Evolutionary conservation across 2,329 filamentous ascomycete species (phyloP).

Genomic region (Penicillium sp.): DNA sequence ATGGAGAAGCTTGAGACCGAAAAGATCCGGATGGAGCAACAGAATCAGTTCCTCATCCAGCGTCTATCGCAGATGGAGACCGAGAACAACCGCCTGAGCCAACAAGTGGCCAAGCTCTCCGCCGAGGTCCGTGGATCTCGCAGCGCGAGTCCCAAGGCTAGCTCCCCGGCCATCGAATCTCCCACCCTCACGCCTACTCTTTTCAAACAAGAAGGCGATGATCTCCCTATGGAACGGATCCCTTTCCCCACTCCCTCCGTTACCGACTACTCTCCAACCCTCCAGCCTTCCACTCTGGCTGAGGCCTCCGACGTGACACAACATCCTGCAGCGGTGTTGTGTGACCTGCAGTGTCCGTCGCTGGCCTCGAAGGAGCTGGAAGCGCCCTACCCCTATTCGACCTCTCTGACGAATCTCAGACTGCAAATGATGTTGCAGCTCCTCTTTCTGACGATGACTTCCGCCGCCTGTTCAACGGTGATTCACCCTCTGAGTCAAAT

Average conservation of each 20-base stretch:
- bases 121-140: conserved; percentile 46
- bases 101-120: conserved; percentile 52
- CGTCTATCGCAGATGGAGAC: conserved; percentile 61
- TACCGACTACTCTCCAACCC: conserved; percentile 41
- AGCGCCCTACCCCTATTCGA: conserved; percentile 45
- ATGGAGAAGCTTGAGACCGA: conserved; percentile 76
- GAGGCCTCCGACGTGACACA: conserved; percentile 89
- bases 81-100: conserved; percentile 51
- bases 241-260: conserved; percentile 41
- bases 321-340: conserved; percentile 99
- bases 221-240: conserved; percentile 42
- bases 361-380: conserved; percentile 55
- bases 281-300: conserved; percentile 46
- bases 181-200: conserved; percentile 43
- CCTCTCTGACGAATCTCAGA: conserved; percentile 45
- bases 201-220: conserved; percentile 47
- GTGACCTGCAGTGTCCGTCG: conserved; percentile 99
- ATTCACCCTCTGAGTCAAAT: conserved; percentile 69
- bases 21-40: conserved; percentile 64
- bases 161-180: conserved; percentile 35
- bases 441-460: conserved; percentile 69
- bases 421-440: conserved; percentile 62
- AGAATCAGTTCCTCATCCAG: conserved; percentile 69
- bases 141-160: conserved; percentile 40
- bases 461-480: conserved; percentile 59